A percentile compares a stretch with the other conserved stretches of the same genome.
phyloP scores from a whole-genome alignment of 176 grass and related monocot species.

The Puccinellia tenuiflora region DNA sequence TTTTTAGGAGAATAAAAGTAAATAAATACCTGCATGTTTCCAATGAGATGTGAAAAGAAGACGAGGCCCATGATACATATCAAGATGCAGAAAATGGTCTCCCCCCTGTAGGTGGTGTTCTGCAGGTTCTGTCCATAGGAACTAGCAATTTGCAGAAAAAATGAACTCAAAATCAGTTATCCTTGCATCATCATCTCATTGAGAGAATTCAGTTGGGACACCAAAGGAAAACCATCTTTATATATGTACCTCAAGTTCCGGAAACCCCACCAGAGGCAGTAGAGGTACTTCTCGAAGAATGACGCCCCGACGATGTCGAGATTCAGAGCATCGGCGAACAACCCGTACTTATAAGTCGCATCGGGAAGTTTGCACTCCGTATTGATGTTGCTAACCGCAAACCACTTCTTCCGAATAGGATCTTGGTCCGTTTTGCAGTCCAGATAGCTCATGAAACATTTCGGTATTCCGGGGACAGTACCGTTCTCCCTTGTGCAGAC shows the following conservation, averaged over 20 bases:
- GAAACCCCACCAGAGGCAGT: constrained; percentile 97
- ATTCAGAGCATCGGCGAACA: constrained; percentile 66
- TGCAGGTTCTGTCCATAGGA: constrained; percentile 84
- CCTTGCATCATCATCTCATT: neutral
- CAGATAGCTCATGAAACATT: constrained; percentile 45
- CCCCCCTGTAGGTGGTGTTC: constrained; percentile 76
- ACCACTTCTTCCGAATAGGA: constrained; percentile 40
- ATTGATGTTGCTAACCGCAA: constrained; percentile 20
- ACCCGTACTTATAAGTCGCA: constrained; percentile 51
- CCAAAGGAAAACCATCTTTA: neutral
- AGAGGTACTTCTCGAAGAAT: constrained; percentile 86
- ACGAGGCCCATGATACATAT: constrained; percentile 94
- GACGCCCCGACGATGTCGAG: constrained; percentile 30
- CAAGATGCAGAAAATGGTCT: constrained; percentile 82
- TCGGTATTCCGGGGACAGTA: neutral
- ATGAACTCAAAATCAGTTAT: neutral
- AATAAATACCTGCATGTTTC: constrained; percentile 88
- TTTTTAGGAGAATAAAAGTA: neutral
- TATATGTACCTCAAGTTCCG: constrained; percentile 62
- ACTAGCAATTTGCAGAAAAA: constrained; percentile 27
- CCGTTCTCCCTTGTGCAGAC: constrained; percentile 50
- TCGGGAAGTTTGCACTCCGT: constrained; percentile 28
- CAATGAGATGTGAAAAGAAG: constrained; percentile 96
- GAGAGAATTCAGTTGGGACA: neutral
- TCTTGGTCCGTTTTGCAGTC: constrained; percentile 41